phyloP scores from a whole-genome alignment of 2,329 filamentous ascomycete species.

The Claviceps maximensis region DNA sequence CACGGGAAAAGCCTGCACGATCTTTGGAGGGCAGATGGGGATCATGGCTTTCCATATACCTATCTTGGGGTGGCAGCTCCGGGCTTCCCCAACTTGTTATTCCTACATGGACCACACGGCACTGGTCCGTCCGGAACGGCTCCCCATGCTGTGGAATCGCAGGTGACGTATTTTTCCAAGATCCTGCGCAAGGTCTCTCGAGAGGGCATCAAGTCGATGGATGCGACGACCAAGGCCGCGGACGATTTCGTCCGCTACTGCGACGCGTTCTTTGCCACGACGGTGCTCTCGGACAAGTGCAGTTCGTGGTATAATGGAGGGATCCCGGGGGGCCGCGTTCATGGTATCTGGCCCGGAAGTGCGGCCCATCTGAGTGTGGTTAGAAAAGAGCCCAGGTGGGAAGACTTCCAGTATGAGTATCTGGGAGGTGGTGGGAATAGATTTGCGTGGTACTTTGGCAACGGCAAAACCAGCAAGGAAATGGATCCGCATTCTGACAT shows the following conservation, averaged over 20 bases:
- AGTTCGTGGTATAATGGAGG: constrained; percentile 63
- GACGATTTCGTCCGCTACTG: constrained; percentile 51
- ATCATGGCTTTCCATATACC: constrained; percentile 50
- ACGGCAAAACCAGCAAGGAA: constrained; percentile 52
- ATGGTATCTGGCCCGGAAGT: constrained; percentile 58
- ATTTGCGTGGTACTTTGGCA: constrained; percentile 53
- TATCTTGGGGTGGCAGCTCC: constrained; percentile 53
- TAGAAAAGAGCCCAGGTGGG: constrained; percentile 39
- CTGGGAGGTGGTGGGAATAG: constrained; percentile 30
- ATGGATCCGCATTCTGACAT: constrained; percentile 41
- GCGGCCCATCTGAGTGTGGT: constrained; percentile 48
- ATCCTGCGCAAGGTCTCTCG: constrained; percentile 51
- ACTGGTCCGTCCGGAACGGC: constrained; percentile 51
- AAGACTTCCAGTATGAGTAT: constrained; percentile 41
- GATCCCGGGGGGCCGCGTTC: constrained; percentile 46
- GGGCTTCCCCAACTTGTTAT: constrained; percentile 54
- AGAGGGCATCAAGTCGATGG: constrained; percentile 52
- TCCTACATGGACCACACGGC: constrained; percentile 47
- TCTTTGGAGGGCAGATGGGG: constrained; percentile 42
- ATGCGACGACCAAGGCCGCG: constrained; percentile 41
- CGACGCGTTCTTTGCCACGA: constrained; percentile 40
- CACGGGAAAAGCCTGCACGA: constrained; percentile 38
- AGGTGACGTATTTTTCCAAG: constrained; percentile 52
- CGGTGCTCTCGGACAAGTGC: constrained; percentile 48
- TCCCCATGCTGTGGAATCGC: constrained; percentile 52